A percentile compares a stretch with the other conserved stretches of the same genome.
phyloP scores from a whole-genome alignment of 169 alveolate genomes.

The Plasmodium ovale region DNA sequence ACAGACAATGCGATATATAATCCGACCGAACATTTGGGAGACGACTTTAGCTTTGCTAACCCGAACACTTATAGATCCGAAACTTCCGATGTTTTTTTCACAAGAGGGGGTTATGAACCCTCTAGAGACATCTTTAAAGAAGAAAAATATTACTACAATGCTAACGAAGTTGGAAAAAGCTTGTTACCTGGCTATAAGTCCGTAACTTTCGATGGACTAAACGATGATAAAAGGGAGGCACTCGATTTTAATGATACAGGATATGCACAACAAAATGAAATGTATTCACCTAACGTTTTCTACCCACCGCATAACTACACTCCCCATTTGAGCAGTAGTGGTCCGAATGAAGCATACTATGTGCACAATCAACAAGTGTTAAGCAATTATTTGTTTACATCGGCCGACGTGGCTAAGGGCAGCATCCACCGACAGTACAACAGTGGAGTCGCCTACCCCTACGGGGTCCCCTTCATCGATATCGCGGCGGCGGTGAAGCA shows the following conservation, averaged over 20 bases:
- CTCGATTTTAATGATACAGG: neutral
- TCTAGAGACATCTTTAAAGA: constrained; percentile 35
- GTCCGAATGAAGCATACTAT: constrained; percentile 16
- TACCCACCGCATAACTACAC: constrained; percentile 19
- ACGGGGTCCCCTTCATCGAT: constrained; percentile 55
- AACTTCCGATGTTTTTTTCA: constrained; percentile 5
- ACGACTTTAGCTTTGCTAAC: neutral
- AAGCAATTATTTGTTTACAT: constrained; percentile 36
- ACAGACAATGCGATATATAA: neutral
- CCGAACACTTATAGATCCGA: neutral
- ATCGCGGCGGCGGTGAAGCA: too few species aligned
- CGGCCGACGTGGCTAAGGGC: constrained; percentile 33
- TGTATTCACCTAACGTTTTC: constrained; percentile 15
- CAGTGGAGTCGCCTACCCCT: constrained; percentile 51
- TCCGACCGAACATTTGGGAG: neutral
- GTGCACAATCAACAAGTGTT: constrained; percentile 4
- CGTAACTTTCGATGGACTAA: constrained; percentile 32
- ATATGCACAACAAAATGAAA: neutral
- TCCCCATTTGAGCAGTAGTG: neutral
- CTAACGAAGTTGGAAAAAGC: neutral
- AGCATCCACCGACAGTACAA: constrained; percentile 42
- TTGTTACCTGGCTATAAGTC: constrained; percentile 42
- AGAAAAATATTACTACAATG: neutral
- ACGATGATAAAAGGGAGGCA: neutral
- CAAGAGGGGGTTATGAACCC: constrained; percentile 31